Evolutionary conservation across 2,329 filamentous ascomycete genomes (phyloP).

Genomic region (Sporothrix curviconia): DNA sequence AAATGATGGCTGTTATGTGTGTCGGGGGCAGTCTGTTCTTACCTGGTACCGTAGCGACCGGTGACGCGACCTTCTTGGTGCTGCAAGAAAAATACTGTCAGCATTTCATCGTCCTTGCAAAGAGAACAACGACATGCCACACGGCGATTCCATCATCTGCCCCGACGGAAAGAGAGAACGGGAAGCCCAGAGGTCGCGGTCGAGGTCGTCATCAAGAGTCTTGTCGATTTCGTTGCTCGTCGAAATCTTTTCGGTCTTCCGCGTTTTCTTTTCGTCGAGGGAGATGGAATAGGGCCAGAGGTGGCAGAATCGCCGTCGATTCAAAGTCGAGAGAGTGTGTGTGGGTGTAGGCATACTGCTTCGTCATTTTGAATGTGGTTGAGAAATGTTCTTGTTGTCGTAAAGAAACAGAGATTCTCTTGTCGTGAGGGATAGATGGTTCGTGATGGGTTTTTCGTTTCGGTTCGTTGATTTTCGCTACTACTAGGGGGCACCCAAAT

Average conservation of each 20-base stretch:
- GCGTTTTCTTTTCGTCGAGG: background rate
- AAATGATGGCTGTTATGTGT: background rate
- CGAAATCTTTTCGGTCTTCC: no score
- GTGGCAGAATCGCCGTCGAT: no score
- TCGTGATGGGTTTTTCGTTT: constrained; percentile 15
- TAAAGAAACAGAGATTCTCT: constrained; percentile 13
- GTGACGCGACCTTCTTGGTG: constrained; percentile 98
- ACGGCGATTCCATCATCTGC: background rate
- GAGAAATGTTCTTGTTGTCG: constrained; percentile 9
- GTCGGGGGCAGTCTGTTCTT: constrained; percentile 10
- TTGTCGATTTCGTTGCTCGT: background rate
- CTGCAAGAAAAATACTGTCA: constrained; percentile 29
- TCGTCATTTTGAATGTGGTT: constrained; percentile 65
- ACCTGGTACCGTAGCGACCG: constrained; percentile 50
- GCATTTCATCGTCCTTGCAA: constrained; percentile 9
- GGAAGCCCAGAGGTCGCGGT: background rate
- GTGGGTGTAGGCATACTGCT: constrained; percentile 39
- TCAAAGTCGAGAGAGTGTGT: background rate
- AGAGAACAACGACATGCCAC: background rate
- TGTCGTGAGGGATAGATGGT: constrained; percentile 6
- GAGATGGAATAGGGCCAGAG: constrained; percentile 2
- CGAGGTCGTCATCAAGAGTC: no score
- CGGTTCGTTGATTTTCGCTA: constrained; percentile 1
- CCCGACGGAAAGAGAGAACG: background rate
- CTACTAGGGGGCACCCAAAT: constrained; percentile 8